These are phyloP conservation scores for Schwanniomyces vanrijiae DNA, from an alignment of 805 yeast species.

Conservation along the genomic window DNA sequence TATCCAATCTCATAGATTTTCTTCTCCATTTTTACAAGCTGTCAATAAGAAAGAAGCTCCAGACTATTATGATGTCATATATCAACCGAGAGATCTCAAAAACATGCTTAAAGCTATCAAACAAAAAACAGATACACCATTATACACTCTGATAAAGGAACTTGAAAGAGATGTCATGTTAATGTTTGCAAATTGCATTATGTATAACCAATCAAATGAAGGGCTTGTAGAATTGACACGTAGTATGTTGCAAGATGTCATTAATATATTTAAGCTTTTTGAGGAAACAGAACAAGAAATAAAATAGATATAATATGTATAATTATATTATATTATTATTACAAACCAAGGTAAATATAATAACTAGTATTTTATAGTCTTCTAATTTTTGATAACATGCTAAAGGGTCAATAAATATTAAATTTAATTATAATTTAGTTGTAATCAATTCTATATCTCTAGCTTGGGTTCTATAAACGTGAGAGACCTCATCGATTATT, in stretches of 20 bases:
- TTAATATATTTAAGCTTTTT: constrained; percentile 55
- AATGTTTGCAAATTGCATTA: constrained; percentile 82
- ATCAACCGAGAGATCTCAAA: constrained; percentile 68
- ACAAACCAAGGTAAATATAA: no score
- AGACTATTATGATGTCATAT: constrained; percentile 59
- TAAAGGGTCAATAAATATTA: no score
- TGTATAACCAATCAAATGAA: constrained; percentile 70
- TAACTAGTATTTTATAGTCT: no score
- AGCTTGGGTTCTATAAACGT: no score
- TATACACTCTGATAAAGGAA: constrained; percentile 55
- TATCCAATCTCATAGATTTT: constrained; percentile 67
- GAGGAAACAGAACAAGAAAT: constrained; percentile 48
- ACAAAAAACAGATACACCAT: constrained; percentile 31
- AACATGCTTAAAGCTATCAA: constrained; percentile 58
- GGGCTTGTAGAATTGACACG: constrained; percentile 62
- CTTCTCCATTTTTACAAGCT: constrained; percentile 72
- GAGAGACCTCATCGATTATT: not conserved
- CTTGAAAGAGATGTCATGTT: constrained; percentile 67
- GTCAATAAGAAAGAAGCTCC: constrained; percentile 70
- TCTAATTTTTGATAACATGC: no score
- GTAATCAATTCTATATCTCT: no score
- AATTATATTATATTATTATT: not conserved
- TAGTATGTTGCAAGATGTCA: constrained; percentile 71
- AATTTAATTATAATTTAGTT: no score
- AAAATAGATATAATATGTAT: constrained; percentile 3